Conservation (phyloP, 2,329 filamentous ascomycete genomes). For the Aurifilum marmelostoma region DNA sequence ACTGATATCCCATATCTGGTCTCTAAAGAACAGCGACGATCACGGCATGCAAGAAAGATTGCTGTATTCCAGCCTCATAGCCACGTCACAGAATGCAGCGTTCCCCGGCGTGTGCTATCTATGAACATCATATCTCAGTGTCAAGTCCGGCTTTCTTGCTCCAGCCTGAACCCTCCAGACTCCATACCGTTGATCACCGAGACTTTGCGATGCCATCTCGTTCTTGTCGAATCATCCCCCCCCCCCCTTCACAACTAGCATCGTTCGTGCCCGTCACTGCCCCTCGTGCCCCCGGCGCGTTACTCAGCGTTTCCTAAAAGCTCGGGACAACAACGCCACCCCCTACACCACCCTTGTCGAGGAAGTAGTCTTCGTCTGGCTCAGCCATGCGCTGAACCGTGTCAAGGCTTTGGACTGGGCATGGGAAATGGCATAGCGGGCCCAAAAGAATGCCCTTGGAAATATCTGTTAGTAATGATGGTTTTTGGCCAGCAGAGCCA, state of each 20-base stretch:
- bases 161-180: neutral
- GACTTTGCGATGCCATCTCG: neutral
- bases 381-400: neutral
- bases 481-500: constrained; percentile 10
- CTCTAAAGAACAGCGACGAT: no score
- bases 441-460: no score
- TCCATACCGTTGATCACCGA: neutral
- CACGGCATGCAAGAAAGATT: neutral
- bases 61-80: neutral
- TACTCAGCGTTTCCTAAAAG: neutral
- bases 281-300: neutral
- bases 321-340: neutral
- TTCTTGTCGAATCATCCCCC: neutral
- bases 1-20: no score
- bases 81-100: neutral
- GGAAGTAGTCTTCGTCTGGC: constrained; percentile 9
- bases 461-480: neutral
- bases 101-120: neutral
- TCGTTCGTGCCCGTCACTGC: neutral
- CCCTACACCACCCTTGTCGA: neutral
- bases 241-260: neutral
- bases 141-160: neutral
- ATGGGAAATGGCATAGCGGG: no score
- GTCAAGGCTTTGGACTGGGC: neutral
- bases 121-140: neutral